phyloP scores from a whole-genome alignment of 2,329 filamentous ascomycete genomes.

The Hypoxylon sp. region DNA sequence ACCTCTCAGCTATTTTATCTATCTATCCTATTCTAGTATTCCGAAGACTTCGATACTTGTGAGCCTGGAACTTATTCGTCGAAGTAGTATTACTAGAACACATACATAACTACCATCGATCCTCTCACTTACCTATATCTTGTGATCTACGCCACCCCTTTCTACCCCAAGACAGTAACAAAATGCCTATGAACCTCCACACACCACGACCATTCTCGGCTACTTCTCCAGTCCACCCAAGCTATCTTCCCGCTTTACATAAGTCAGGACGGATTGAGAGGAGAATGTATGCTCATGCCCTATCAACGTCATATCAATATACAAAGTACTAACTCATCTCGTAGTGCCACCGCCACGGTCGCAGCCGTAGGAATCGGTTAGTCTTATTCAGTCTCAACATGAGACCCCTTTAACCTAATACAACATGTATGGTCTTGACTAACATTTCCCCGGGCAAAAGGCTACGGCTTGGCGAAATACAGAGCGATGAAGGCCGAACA shows the following conservation, averaged over 20 bases:
- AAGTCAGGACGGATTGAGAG: slow-evolving; percentile 53
- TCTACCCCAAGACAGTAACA: slow-evolving; percentile 1
- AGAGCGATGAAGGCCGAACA: slow-evolving; percentile 46
- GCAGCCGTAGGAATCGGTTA: slow-evolving; percentile 55
- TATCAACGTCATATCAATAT: not conserved
- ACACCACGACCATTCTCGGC: slow-evolving; percentile 54
- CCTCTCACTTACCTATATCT: not conserved
- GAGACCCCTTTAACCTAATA: not conserved
- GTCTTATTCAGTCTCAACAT: slow-evolving; percentile 13
- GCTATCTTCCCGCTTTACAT: slow-evolving; percentile 54
- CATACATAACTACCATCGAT: not conserved
- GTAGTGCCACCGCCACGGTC: slow-evolving; percentile 53
- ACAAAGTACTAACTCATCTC: slow-evolving; percentile 40
- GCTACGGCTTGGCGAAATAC: slow-evolving; percentile 53
- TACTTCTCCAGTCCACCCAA: slow-evolving; percentile 55
- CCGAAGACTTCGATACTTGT: slow-evolving; percentile 16
- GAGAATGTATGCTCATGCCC: slow-evolving; percentile 52
- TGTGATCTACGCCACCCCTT: not conserved
- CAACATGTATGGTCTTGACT: slow-evolving; percentile 1
- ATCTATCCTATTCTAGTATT: slow-evolving; percentile 9
- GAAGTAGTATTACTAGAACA: slow-evolving; percentile 1
- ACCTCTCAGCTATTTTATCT: not conserved
- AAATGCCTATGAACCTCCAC: slow-evolving; percentile 39
- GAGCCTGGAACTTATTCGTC: not conserved
- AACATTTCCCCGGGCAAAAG: slow-evolving; percentile 28